Evolutionary conservation across 495 filamentous ascomycete genomes (phyloP).

Genomic region (Neurospora intermedia): DNA sequence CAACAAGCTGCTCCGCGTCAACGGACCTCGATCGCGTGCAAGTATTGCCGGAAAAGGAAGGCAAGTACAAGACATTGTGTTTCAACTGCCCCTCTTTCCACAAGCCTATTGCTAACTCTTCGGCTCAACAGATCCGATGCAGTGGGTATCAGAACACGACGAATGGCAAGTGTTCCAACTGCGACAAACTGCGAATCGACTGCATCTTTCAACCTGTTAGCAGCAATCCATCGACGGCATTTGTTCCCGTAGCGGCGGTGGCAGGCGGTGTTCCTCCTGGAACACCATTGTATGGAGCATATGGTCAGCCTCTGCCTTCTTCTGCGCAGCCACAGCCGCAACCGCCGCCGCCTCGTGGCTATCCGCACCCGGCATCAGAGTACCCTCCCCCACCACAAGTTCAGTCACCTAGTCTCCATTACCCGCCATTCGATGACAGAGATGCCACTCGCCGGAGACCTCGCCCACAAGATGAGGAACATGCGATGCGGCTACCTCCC

Average conservation of each 20-base stretch:
- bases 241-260: constrained; percentile 38
- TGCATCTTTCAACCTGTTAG: constrained; percentile 43
- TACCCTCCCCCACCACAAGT: constrained; percentile 12
- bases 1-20: constrained; percentile 37
- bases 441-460: constrained; percentile 25
- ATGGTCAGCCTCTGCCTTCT: constrained; percentile 34
- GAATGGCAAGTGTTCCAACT: constrained; percentile 41
- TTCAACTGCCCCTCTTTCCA: not conserved
- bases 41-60: constrained; percentile 42
- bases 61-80: constrained; percentile 12
- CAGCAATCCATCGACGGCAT: constrained; percentile 34
- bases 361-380: constrained; percentile 11
- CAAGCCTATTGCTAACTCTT: constrained; percentile 4
- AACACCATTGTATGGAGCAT: constrained; percentile 38
- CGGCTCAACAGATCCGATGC: constrained; percentile 35
- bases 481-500: constrained; percentile 32
- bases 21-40: constrained; percentile 41
- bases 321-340: constrained; percentile 7
- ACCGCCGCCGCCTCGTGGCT: constrained; percentile 4
- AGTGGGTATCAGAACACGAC: constrained; percentile 40
- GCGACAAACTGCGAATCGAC: constrained; percentile 40
- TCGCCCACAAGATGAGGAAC: constrained; percentile 29
- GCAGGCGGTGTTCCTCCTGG: constrained; percentile 38
- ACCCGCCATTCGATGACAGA: constrained; percentile 27
- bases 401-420: constrained; percentile 25